phyloP scores from a whole-genome alignment of 768 basidiomycete species.

The Suillus placidus region DNA sequence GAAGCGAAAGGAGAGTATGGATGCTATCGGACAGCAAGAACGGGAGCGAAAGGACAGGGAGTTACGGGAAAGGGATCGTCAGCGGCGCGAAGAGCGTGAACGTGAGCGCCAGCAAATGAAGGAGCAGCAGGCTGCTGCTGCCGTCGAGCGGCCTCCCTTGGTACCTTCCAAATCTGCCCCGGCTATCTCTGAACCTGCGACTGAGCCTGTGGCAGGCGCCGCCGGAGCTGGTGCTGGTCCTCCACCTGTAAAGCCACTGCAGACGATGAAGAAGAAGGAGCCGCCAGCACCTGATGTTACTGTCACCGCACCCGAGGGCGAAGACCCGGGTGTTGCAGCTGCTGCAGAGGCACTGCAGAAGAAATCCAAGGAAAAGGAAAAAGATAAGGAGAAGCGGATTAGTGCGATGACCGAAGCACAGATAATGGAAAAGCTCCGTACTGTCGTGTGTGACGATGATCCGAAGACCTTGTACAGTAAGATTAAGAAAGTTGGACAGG shows the following conservation, averaged over 20 bases:
- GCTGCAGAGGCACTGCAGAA: constrained; percentile 69
- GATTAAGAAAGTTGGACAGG: constrained; percentile 99
- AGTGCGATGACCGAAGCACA: constrained; percentile 97
- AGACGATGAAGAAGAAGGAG: constrained; percentile 67
- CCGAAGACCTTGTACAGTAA: constrained; percentile 91
- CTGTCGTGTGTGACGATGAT: constrained; percentile 85
- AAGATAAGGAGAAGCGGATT: constrained; percentile 71
- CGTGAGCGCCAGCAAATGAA: constrained; percentile 26
- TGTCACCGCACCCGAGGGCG: constrained; percentile 50
- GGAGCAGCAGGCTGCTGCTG: constrained; percentile 30
- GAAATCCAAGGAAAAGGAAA: constrained; percentile 48
- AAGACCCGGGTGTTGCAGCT: constrained; percentile 57
- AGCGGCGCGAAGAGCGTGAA: constrained; percentile 40
- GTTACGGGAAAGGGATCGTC: constrained; percentile 40
- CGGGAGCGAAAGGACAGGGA: constrained; percentile 35
- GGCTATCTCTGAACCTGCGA: constrained; percentile 45
- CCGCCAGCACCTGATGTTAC: constrained; percentile 44
- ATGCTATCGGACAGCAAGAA: constrained; percentile 38
- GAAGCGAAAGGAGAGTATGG: constrained; percentile 54
- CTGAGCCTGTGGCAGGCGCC: constrained; percentile 48
- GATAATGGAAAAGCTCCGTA: constrained; percentile 95
- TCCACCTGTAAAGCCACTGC: constrained; percentile 73
- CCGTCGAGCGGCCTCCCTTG: constrained; percentile 43
- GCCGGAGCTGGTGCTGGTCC: constrained; percentile 57
- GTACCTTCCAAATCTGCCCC: constrained; percentile 47